Percentiles rank a stretch among this genome's conserved stretches.
These are phyloP conservation scores for Keithomyces neogunnii DNA, from an alignment of 2,329 filamentous ascomycete genomes.

Conservation along the genomic window DNA sequence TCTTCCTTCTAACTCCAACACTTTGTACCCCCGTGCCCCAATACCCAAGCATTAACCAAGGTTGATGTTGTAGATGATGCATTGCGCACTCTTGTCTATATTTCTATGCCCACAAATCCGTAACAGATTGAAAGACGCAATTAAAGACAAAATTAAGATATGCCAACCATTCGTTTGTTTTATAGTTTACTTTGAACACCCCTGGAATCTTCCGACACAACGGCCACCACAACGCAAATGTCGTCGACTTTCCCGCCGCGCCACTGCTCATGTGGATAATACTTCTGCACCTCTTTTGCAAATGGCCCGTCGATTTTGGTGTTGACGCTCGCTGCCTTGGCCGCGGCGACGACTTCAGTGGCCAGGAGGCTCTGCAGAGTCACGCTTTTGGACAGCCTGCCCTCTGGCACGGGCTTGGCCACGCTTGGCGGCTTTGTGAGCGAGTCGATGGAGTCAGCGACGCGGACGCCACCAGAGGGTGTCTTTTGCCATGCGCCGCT, in stretches of 20 bases:
- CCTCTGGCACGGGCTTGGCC: slow-evolving; percentile 12
- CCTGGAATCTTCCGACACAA: slow-evolving; percentile 58
- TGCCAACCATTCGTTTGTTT: not conserved
- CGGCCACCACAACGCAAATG: slow-evolving; percentile 76
- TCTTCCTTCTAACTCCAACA: not conserved
- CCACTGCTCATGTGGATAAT: slow-evolving; percentile 80
- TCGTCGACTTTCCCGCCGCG: slow-evolving; percentile 92
- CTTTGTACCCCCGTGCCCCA: not conserved
- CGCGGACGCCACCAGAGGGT: slow-evolving; percentile 49
- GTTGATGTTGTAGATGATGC: not conserved
- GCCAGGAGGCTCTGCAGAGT: slow-evolving; percentile 75
- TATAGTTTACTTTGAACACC: slow-evolving; percentile 25
- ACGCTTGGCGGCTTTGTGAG: slow-evolving; percentile 20
- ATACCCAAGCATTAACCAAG: not conserved
- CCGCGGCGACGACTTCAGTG: slow-evolving; percentile 68
- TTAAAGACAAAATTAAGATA: slow-evolving; percentile 1
- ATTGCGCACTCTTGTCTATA: slow-evolving; percentile 9
- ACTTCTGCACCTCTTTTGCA: slow-evolving; percentile 84
- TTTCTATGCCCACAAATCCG: slow-evolving; percentile 1
- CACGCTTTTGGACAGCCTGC: slow-evolving; percentile 18
- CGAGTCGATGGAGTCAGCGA: slow-evolving; percentile 51
- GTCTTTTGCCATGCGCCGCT: slow-evolving; percentile 66
- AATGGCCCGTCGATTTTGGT: slow-evolving; percentile 82
- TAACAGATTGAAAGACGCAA: slow-evolving; percentile 9
- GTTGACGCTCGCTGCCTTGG: slow-evolving; percentile 78